These are phyloP conservation scores for Coniochaeta sp. DNA, from an alignment of 2,329 filamentous ascomycete species.

Conservation along the genomic window DNA sequence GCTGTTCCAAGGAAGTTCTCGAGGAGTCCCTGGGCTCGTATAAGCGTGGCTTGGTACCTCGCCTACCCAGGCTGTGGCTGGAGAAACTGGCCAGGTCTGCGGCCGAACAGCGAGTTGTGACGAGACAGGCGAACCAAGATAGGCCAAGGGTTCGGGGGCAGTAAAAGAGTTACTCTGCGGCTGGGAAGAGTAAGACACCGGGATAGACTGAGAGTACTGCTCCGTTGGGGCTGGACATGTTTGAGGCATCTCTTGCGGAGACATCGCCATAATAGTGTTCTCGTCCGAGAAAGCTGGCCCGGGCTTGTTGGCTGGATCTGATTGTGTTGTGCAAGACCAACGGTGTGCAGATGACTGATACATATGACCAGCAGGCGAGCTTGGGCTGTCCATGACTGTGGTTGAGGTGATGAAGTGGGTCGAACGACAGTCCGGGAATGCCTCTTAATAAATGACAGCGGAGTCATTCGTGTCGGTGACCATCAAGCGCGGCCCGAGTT, in stretches of 20 bases:
- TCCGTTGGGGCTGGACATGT: neutral
- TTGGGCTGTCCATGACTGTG: neutral
- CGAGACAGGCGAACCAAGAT: neutral
- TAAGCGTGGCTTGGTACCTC: neutral
- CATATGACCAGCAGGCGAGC: neutral
- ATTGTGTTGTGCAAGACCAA: neutral
- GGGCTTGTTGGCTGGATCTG: neutral
- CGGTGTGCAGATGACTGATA: too few species aligned
- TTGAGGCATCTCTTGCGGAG: neutral
- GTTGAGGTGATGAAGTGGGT: neutral
- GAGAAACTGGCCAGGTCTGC: neutral
- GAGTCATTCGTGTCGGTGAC: constrained; percentile 1
- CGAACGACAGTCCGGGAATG: neutral
- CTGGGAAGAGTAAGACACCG: neutral
- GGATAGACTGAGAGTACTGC: neutral
- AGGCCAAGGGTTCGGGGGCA: neutral
- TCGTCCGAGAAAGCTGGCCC: neutral
- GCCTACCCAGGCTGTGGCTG: neutral
- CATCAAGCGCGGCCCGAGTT: neutral
- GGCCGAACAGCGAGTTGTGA: neutral
- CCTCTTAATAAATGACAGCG: neutral
- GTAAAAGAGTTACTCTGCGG: neutral
- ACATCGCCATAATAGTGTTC: neutral
- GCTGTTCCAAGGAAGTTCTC: neutral
- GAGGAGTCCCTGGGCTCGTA: neutral